Evolutionary conservation across 495 filamentous ascomycete genomes (phyloP), one percentile per base, ranked within the genome.

Genomic region (Aspergillus nanangensis): DNA sequence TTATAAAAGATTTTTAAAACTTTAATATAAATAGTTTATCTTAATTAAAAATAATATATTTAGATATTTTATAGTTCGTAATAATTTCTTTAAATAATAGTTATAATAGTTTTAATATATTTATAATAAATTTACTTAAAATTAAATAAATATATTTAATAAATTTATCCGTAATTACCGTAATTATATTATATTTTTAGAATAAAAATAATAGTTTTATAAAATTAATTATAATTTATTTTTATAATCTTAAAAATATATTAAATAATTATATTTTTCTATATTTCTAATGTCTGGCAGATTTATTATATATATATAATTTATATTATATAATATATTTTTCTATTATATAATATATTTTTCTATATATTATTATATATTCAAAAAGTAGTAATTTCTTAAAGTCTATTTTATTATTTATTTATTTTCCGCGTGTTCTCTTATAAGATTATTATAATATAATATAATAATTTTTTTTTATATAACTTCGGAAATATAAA

Each of bases 381-480:
- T 31, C n/a, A n/a, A n/a, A n/a, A n/a, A n/a, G n/a, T n/a, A n/a
- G n/a, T n/a, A n/a, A n/a, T n/a, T n/a, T n/a, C n/a, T n/a, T n/a
- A 31, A 31, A 13, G 27, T 31, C 27, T 31, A 8, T 31, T 31
- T 31, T 31, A 7, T 31, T 31, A 31, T 8, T 7, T 7, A 31
- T 13, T 31, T 31, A n/a, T n/a, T n/a, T n/a, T n/a, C n/a, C n/a
- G 27, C 27, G 27, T 7, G 13, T 31, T 31, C 13, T 31, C 13
- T 31, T 8, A 31, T 31, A 31, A 31, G 13, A 31, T 31, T 31
- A 31, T 8, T 31, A 31, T 31, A 31, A 31, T 31, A 31, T 31
- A 31, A 31, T 31, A 31, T 31, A 31, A 31, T 31, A 31, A 31
- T 31, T 42, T 42, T 3, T 42, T 42, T 27, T 31, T 42, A 29